These are phyloP conservation scores for Agapanthus africanus DNA, from an alignment of 106 monocot genomes.

Conservation along the genomic window DNA sequence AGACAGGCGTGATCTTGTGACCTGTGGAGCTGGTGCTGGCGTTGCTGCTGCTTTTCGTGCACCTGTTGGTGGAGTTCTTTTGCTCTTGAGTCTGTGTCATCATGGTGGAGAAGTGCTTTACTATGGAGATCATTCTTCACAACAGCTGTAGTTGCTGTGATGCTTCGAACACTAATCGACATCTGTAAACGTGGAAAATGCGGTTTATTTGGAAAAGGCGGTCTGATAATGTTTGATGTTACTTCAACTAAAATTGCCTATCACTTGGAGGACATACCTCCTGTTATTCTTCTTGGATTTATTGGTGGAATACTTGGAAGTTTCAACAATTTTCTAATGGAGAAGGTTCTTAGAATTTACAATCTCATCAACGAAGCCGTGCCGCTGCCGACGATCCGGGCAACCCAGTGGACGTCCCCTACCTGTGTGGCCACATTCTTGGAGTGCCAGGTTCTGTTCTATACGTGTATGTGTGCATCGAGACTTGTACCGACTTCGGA, in stretches of 20 bases:
- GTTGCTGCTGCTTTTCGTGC: constrained; percentile 72
- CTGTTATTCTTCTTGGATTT: constrained; percentile 64
- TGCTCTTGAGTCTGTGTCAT: constrained; percentile 62
- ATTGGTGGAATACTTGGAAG: constrained; percentile 79
- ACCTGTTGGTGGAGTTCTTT: constrained; percentile 77
- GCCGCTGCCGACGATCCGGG: too few species aligned
- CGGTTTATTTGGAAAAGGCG: constrained; percentile 80
- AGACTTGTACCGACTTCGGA: too few species aligned
- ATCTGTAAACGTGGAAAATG: constrained; percentile 71
- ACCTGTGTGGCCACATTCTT: too few species aligned
- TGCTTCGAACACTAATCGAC: constrained; percentile 64
- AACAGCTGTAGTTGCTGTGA: constrained; percentile 69
- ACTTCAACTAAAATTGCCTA: constrained; percentile 40
- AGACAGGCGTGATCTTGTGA: constrained; percentile 64
- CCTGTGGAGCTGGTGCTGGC: constrained; percentile 67
- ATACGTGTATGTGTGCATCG: too few species aligned
- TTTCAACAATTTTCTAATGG: constrained; percentile 57
- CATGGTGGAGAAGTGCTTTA: constrained; percentile 83
- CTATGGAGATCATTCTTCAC: constrained; percentile 87
- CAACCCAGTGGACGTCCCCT: too few species aligned
- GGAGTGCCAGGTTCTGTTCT: too few species aligned
- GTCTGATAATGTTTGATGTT: constrained; percentile 83
- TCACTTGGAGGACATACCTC: constrained; percentile 49
- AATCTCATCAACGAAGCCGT: constrained; percentile 57
- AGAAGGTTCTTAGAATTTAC: constrained; percentile 57